These are phyloP conservation scores for Fusarium camptoceras DNA, from an alignment of 2,329 filamentous ascomycete genomes.

Conservation along the genomic window DNA sequence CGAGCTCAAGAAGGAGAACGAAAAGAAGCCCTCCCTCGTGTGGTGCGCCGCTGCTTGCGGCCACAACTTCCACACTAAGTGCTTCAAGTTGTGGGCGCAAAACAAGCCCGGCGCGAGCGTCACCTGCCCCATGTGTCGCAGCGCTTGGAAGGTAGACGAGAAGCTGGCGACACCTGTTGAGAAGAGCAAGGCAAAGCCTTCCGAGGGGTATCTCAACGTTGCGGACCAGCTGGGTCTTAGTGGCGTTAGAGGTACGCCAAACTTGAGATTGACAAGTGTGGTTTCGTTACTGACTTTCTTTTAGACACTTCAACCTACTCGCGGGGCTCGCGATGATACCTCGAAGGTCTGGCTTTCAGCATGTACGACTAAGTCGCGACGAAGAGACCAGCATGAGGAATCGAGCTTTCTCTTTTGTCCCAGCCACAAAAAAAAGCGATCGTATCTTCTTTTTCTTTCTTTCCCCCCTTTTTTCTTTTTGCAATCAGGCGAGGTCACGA, in stretches of 20 bases:
- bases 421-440: fast-evolving
- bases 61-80: constrained; percentile 66
- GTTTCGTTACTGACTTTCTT: constrained; percentile 15
- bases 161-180: constrained; percentile 58
- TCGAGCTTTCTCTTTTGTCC: fast-evolving
- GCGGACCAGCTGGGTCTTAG: constrained; percentile 70
- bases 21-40: constrained; percentile 54
- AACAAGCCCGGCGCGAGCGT: constrained; percentile 57
- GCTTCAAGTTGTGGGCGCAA: constrained; percentile 66
- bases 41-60: constrained; percentile 65
- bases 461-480: too few species aligned
- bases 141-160: constrained; percentile 63
- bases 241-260: constrained; percentile 58
- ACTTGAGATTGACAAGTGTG: fast-evolving
- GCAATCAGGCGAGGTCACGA: neutral
- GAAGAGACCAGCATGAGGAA: neutral
- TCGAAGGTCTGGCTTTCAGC: neutral
- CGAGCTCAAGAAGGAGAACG: constrained; percentile 53
- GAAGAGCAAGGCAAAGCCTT: constrained; percentile 54
- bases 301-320: constrained; percentile 29
- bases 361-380: neutral
- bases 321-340: neutral
- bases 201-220: constrained; percentile 72
- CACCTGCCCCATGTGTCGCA: constrained; percentile 72
- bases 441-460: neutral